Conservation (phyloP, 2,329 filamentous ascomycete genomes). For the Claviceps pazoutovae region DNA sequence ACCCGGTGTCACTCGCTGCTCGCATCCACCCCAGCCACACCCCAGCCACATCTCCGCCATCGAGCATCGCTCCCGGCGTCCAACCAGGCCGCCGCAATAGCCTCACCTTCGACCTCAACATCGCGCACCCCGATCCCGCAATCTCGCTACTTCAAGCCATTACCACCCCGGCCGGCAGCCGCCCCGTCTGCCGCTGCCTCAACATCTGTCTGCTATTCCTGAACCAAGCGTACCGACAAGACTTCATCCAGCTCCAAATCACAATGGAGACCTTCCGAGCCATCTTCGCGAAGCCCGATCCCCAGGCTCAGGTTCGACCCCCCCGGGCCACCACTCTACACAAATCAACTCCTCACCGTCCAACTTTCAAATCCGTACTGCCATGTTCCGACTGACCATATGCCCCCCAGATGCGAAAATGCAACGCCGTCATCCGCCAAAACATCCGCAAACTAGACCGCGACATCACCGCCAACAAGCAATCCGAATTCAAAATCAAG, state of each 20-base stretch:
- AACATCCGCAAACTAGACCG: conserved; percentile 93
- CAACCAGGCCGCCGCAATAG: background rate
- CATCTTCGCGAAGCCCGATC: conserved; percentile 84
- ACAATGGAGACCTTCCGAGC: conserved; percentile 76
- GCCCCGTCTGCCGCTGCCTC: background rate
- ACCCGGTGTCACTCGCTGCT: background rate
- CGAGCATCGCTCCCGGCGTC: background rate
- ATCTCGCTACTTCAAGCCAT: background rate
- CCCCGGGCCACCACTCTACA: background rate
- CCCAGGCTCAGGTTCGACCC: conserved; percentile 65
- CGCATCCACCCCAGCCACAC: too few relatives aligned
- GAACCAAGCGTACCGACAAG: background rate
- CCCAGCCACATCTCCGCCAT: background rate
- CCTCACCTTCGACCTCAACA: background rate
- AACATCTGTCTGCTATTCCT: background rate
- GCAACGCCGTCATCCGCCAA: conserved; percentile 74
- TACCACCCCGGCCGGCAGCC: background rate
- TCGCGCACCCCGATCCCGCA: background rate
- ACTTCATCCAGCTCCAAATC: background rate
- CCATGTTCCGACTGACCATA: background rate
- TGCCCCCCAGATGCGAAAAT: conserved; percentile 68
- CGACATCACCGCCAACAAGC: conserved; percentile 67
- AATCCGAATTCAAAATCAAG: conserved; percentile 72
- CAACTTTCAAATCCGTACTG: conserved; percentile 1
- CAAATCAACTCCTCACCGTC: background rate